phyloP scores from a whole-genome alignment of 2,329 filamentous ascomycete genomes.

The Colletotrichum australisinense region DNA sequence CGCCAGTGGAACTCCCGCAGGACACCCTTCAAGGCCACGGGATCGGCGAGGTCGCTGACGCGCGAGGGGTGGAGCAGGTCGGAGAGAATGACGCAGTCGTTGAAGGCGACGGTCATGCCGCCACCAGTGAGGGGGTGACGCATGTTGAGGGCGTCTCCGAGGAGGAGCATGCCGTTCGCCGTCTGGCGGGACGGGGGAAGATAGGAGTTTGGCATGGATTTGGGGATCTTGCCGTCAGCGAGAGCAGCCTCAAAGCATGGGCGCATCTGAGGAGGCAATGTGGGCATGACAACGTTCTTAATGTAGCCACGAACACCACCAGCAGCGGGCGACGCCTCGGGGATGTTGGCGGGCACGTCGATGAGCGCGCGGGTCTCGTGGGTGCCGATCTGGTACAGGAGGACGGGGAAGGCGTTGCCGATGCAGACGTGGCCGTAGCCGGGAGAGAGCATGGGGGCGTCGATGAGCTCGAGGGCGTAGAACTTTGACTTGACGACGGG shows the following conservation, averaged over 20 bases:
- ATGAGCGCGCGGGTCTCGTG: conserved; percentile 92
- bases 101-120: conserved; percentile 97
- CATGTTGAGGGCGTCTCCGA: conserved; percentile 99
- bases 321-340: conserved; percentile 76
- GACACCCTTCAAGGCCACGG: conserved; percentile 71
- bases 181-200: conserved; percentile 78
- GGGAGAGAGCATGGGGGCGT: conserved; percentile 80
- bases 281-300: conserved; percentile 80
- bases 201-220: conserved; percentile 95
- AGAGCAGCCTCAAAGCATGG: conserved; percentile 82
- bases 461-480: conserved; percentile 92
- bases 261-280: conserved; percentile 77
- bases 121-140: conserved; percentile 97
- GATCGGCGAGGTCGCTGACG: conserved; percentile 78
- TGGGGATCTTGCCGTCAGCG: conserved; percentile 79
- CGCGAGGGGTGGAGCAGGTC: conserved; percentile 76
- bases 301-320: conserved; percentile 92
- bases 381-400: conserved; percentile 96
- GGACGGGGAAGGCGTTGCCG: conserved; percentile 78
- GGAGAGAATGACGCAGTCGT: conserved; percentile 85
- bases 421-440: conserved; percentile 91
- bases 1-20: conserved; percentile 87
- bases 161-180: conserved; percentile 75
- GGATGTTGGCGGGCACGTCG: conserved; percentile 83
- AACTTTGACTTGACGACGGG: conserved; percentile 87